These are phyloP conservation scores for Polysphondylium violaceum DNA, from an alignment of 78 protist species.

Conservation along the genomic window DNA sequence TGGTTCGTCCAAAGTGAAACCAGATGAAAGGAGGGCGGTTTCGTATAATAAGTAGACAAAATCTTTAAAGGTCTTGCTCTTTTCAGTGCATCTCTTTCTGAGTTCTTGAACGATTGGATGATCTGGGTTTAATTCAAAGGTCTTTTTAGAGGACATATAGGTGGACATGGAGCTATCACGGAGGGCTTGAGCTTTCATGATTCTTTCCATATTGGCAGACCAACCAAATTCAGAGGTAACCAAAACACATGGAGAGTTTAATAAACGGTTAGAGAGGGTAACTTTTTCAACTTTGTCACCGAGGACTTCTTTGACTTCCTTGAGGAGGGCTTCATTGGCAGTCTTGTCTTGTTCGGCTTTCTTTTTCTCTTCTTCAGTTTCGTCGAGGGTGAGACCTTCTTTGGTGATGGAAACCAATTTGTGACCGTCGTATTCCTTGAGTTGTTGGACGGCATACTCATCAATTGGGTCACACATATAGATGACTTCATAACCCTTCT, in stretches of 20 bases:
- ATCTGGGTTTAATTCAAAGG: slow-evolving; percentile 98
- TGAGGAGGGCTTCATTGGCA: slow-evolving; percentile 94
- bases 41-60: slow-evolving; percentile 97
- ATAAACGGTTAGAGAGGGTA: slow-evolving; percentile 93
- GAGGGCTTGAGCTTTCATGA: slow-evolving; percentile 99
- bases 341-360: slow-evolving; percentile 94
- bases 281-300: slow-evolving; percentile 99
- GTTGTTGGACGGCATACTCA: slow-evolving; percentile 99
- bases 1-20: slow-evolving; percentile 99
- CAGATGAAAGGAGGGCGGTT: slow-evolving; percentile 98
- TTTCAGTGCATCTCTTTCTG: slow-evolving; percentile 82
- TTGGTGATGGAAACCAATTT: slow-evolving; percentile 98
- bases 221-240: slow-evolving; percentile 99
- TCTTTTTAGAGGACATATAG: slow-evolving; percentile 98
- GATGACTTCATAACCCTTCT: slow-evolving; percentile 96
- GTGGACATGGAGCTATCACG: slow-evolving; percentile 96
- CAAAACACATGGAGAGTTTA: slow-evolving; percentile 96
- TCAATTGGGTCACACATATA: slow-evolving; percentile 99
- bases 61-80: slow-evolving; percentile 97
- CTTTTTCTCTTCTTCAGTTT: slow-evolving; percentile 98
- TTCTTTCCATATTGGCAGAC: slow-evolving; percentile 99
- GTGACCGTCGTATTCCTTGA: slow-evolving; percentile 99
- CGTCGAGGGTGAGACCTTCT: slow-evolving; percentile 97
- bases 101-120: slow-evolving; percentile 96
- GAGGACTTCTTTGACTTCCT: slow-evolving; percentile 98